These are phyloP conservation scores for Cladosporium sp. DNA, from an alignment of 2,329 filamentous ascomycete species.

Conservation along the genomic window DNA sequence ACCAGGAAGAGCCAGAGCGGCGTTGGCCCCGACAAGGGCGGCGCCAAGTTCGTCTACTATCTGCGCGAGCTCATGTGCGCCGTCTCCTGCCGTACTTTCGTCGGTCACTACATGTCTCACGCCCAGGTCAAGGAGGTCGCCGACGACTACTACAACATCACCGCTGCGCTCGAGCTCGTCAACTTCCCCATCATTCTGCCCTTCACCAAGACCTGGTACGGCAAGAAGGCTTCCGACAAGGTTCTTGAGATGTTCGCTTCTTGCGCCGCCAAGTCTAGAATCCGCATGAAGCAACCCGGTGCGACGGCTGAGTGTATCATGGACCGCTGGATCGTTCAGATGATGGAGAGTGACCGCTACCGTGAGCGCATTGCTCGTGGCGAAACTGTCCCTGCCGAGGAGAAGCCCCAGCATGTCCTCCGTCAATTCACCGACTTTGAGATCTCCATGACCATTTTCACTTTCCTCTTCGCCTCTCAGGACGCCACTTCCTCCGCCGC, in stretches of 20 bases:
- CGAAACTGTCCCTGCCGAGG: slow-evolving; percentile 59
- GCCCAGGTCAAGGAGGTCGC: slow-evolving; percentile 90
- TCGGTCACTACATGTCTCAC: slow-evolving; percentile 90
- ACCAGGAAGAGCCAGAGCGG: slow-evolving; percentile 35
- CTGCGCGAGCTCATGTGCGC: slow-evolving; percentile 96
- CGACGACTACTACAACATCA: slow-evolving; percentile 96
- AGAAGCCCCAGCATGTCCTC: slow-evolving; percentile 79
- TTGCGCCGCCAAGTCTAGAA: slow-evolving; percentile 90
- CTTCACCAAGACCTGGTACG: slow-evolving; percentile 94
- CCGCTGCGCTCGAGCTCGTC: slow-evolving; percentile 90
- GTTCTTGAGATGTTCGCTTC: slow-evolving; percentile 84
- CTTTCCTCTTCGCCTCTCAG: slow-evolving; percentile 95
- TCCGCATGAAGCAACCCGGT: slow-evolving; percentile 70
- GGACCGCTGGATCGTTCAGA: slow-evolving; percentile 88
- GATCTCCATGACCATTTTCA: slow-evolving; percentile 90
- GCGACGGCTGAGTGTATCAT: slow-evolving; percentile 88
- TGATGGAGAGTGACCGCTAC: slow-evolving; percentile 81
- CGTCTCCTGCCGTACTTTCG: slow-evolving; percentile 93
- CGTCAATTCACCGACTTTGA: slow-evolving; percentile 87
- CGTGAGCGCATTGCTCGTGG: slow-evolving; percentile 73
- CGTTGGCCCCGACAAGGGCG: slow-evolving; percentile 49
- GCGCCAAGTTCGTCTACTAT: slow-evolving; percentile 82
- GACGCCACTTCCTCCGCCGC: slow-evolving; percentile 91
- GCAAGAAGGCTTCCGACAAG: slow-evolving; percentile 92
- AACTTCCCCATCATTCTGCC: slow-evolving; percentile 97